These are phyloP conservation scores for Clitopilus passeckerianus DNA, from an alignment of 768 basidiomycete species.

Conservation along the genomic window DNA sequence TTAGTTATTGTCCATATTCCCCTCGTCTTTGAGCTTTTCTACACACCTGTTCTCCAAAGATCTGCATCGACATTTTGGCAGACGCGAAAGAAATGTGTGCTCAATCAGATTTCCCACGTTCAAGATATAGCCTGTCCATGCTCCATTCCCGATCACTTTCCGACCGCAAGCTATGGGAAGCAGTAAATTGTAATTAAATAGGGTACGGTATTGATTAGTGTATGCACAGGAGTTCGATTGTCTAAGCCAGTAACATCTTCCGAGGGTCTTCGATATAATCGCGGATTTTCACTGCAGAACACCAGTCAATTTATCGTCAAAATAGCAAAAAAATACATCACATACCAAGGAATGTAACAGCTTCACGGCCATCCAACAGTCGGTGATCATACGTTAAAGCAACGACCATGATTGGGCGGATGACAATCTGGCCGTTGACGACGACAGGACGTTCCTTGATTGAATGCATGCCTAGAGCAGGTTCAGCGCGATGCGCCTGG, in stretches of 20 bases:
- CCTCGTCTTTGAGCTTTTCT: background rate
- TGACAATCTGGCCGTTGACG: constrained; percentile 91
- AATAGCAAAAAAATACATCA: constrained; percentile 6
- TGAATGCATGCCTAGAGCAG: constrained; percentile 74
- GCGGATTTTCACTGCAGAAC: constrained; percentile 71
- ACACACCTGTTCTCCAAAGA: constrained; percentile 59
- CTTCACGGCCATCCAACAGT: constrained; percentile 92
- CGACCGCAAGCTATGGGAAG: background rate
- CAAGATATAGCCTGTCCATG: background rate
- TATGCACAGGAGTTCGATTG: background rate
- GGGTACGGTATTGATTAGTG: background rate
- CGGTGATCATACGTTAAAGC: constrained; percentile 95
- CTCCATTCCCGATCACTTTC: background rate
- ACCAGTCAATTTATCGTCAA: background rate
- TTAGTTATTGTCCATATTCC: background rate
- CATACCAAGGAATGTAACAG: constrained; percentile 94
- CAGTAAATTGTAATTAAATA: background rate
- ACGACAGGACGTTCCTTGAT: constrained; percentile 92
- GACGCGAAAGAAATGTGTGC: background rate
- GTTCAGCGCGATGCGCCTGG: background rate
- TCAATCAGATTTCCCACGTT: background rate
- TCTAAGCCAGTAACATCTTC: constrained; percentile 69
- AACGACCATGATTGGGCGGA: constrained; percentile 95
- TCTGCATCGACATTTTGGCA: constrained; percentile 61
- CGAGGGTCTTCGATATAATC: constrained; percentile 95